These are phyloP conservation scores for Thuja plicata DNA, from an alignment of 83 land plant genomes.

Conservation along the genomic window DNA sequence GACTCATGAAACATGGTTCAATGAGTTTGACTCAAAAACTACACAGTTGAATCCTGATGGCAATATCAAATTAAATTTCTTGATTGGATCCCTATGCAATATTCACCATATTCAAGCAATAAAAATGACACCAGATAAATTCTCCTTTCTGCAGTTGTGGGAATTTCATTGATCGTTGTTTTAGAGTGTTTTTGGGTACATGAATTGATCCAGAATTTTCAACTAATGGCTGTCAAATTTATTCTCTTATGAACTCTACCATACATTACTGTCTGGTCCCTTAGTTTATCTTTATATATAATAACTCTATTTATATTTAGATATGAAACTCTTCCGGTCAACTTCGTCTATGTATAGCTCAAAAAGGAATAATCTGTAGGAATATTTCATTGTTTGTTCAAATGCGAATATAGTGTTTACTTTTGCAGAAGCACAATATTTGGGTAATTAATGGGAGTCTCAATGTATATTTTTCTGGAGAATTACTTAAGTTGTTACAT, in stretches of 20 bases:
- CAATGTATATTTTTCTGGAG: neutral
- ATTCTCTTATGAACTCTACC: neutral
- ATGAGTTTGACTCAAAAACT: no score
- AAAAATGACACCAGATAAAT: neutral
- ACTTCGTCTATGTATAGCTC: neutral
- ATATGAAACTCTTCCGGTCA: neutral
- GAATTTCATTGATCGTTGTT: neutral
- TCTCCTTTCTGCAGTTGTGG: neutral
- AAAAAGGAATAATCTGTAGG: neutral
- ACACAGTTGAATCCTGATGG: no score
- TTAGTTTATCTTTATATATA: neutral
- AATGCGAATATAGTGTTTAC: neutral
- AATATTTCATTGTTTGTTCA: neutral
- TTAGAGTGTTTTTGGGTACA: neutral
- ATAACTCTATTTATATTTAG: neutral
- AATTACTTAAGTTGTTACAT: neutral
- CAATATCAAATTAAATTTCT: no score
- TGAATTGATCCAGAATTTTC: no score
- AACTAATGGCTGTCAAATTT: neutral
- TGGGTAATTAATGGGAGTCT: neutral
- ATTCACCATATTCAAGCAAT: neutral
- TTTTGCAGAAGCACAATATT: neutral
- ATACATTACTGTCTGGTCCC: neutral
- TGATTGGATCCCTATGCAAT: neutral
- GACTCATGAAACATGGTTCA: no score